Percentiles rank a stretch among this genome's conserved stretches.
Conservation (phyloP, 2,329 filamentous ascomycete species). For the Orbilia quercus region DNA sequence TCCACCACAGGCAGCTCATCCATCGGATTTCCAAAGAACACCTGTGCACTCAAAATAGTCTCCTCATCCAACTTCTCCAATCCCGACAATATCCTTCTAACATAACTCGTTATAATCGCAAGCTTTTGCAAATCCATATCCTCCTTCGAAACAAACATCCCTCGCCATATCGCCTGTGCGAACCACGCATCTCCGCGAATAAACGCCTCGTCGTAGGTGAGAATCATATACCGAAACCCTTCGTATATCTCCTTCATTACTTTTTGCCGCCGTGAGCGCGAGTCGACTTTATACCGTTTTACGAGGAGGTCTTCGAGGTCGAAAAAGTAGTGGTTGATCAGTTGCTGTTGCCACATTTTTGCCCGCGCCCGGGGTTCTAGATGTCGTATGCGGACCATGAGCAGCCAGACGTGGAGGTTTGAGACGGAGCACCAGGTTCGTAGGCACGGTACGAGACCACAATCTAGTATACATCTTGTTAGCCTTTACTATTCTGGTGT, state of each 20-base stretch:
- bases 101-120: slow-evolving; percentile 72
- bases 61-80: slow-evolving; percentile 69
- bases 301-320: slow-evolving; percentile 86
- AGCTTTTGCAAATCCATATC: slow-evolving; percentile 72
- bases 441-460: slow-evolving; percentile 85
- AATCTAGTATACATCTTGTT: slow-evolving; percentile 67
- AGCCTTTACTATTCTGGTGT: neutral
- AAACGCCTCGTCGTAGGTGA: slow-evolving; percentile 85
- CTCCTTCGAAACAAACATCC: slow-evolving; percentile 81
- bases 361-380: slow-evolving; percentile 55
- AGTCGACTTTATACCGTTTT: slow-evolving; percentile 74
- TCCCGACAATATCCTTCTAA: slow-evolving; percentile 70
- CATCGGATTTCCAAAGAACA: slow-evolving; percentile 67
- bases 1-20: slow-evolving; percentile 63
- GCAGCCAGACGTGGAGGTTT: slow-evolving; percentile 93
- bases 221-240: slow-evolving; percentile 87
- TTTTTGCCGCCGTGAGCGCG: slow-evolving; percentile 68
- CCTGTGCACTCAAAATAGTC: slow-evolving; percentile 65
- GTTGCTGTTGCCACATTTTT: slow-evolving; percentile 78
- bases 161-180: slow-evolving; percentile 88
- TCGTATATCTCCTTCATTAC: slow-evolving; percentile 89
- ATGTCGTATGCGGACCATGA: slow-evolving; percentile 70
- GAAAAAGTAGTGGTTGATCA: slow-evolving; percentile 95
- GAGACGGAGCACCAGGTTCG: slow-evolving; percentile 96
- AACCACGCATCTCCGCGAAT: slow-evolving; percentile 80